A percentile compares a stretch with the other conserved stretches of the same genome.
Evolutionary conservation across 441 rosid species (phyloP).

Genomic region (Isatis lusitanica): DNA sequence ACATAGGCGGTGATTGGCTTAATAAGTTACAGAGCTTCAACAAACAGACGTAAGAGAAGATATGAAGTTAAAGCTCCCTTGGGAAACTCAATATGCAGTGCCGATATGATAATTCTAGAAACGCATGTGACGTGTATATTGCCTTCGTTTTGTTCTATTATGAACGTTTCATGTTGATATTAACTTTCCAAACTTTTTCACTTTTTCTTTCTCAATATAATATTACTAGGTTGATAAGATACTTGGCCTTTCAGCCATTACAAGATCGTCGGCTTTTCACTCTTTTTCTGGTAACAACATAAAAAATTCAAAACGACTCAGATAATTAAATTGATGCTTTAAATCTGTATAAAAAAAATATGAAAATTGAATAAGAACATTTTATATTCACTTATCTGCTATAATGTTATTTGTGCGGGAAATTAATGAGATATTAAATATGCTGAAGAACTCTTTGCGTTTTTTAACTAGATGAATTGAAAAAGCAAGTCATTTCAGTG

Average conservation of each 20-base stretch:
- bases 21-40: background rate
- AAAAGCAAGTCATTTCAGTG: no score
- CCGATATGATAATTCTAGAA: background rate
- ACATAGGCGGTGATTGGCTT: background rate
- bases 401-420: no score
- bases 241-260: background rate
- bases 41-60: background rate
- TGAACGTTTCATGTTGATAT: background rate
- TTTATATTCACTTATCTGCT: no score
- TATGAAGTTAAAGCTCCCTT: background rate
- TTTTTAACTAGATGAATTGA: no score
- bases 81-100: constrained; percentile 13
- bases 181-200: background rate
- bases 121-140: background rate
- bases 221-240: background rate
- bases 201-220: background rate
- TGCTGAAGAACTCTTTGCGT: no score
- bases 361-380: no score
- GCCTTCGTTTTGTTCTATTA: background rate
- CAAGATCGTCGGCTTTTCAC: background rate
- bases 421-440: no score
- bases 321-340: no score
- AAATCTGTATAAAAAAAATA: no score
- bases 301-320: no score
- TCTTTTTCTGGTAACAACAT: background rate